Evolutionary conservation across 257 asterid species (phyloP).

Genomic region (Salvia miltiorrhiza): DNA sequence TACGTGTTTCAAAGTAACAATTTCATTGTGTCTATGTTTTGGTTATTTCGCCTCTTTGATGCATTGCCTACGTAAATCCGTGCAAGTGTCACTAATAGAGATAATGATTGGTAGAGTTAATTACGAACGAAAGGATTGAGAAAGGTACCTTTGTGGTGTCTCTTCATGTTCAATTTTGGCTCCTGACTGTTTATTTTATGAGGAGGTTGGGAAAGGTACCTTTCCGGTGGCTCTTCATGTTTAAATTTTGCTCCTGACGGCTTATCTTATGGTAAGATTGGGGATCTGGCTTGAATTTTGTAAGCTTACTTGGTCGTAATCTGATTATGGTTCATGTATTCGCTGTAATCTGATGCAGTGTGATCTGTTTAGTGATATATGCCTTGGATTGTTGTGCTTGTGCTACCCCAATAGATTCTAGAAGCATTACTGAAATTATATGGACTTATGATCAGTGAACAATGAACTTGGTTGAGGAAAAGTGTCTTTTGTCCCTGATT

Average conservation of each 20-base stretch:
- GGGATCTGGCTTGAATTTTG: background rate
- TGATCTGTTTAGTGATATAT: background rate
- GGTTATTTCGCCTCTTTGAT: background rate
- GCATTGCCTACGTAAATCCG: background rate
- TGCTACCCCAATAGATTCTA: background rate
- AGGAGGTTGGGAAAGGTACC: too few relatives aligned
- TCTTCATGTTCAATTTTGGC: background rate
- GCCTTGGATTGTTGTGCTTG: background rate
- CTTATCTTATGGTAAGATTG: background rate
- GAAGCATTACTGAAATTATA: slow-evolving; percentile 8
- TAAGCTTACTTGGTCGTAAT: background rate
- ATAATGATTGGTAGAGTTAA: background rate
- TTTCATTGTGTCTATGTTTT: background rate
- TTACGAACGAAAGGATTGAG: background rate
- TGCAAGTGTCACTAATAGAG: background rate
- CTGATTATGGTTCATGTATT: background rate
- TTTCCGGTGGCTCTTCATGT: background rate
- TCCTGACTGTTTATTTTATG: background rate
- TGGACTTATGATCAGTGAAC: background rate
- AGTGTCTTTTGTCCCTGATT: background rate
- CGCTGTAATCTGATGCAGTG: background rate
- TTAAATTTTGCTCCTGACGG: background rate
- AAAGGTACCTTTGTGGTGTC: background rate
- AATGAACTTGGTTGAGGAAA: background rate
- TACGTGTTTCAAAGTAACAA: background rate